These are phyloP conservation scores for Chlorociboria aeruginascens DNA, from an alignment of 495 filamentous ascomycete species.

Conservation along the genomic window DNA sequence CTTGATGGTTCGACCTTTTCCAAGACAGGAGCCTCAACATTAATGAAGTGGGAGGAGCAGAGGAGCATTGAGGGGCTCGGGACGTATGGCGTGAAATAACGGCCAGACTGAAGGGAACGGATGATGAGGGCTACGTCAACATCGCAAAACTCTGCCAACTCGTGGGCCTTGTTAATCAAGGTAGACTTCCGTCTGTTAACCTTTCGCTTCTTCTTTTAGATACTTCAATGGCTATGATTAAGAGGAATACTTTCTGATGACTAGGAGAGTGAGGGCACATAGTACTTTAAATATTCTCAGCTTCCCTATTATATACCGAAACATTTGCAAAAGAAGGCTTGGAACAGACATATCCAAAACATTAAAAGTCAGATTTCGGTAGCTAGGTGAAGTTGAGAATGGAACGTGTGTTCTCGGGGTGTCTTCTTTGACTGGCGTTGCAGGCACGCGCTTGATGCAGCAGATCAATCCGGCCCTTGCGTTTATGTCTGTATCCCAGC, in stretches of 20 bases:
- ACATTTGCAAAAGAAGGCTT: background rate
- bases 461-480: too few species aligned
- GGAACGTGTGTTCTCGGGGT: too few species aligned
- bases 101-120: constrained; percentile 1
- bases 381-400: too few species aligned
- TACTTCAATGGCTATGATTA: background rate
- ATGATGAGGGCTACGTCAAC: constrained; percentile 8
- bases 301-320: background rate
- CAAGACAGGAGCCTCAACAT: too few species aligned
- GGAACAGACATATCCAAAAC: constrained; percentile 1
- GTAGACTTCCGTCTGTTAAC: constrained; percentile 5
- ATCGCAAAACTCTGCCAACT: constrained; percentile 5
- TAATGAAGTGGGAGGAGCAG: too few species aligned
- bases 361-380: constrained; percentile 4
- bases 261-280: background rate
- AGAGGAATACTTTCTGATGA: background rate
- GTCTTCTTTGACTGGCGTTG: too few species aligned
- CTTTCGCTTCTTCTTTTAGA: constrained; percentile 6
- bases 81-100: constrained; percentile 1
- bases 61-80: too few species aligned
- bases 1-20: too few species aligned
- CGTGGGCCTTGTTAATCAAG: constrained; percentile 1
- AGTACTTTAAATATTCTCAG: background rate
- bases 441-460: too few species aligned
- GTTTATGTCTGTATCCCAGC: too few species aligned